Evolutionary conservation across 805 yeast genomes (phyloP), one percentile per base, ranked within the genome.

Genomic region (Starmerella vitae): DNA sequence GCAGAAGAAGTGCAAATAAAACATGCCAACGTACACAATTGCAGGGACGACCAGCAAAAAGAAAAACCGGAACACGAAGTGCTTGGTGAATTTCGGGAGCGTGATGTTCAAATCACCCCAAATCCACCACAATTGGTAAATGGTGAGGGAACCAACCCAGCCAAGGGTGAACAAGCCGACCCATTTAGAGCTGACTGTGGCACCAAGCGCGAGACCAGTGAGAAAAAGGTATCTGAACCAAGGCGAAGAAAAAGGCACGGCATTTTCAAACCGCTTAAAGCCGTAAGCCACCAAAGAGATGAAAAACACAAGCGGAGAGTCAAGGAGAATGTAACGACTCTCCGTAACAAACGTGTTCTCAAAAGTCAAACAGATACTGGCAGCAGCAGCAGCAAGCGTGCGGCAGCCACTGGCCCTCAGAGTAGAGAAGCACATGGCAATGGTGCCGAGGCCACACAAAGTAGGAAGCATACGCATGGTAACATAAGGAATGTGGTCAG

Each of bases 301-400:
- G 39, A 62, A 52, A 37, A 66, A 59, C 25, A 70, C 48, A 34
- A 68, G 50, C 1, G 70, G 66, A 9, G 71, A 49, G 42, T 70
- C 71, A 19, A 62, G 59, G 28, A 71, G 56, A 44, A 73, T 64
- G 39, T 60, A 62, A 44, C 86, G 66, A 3, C 80, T 68, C 49
- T 74, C 75, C 2, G 78, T 71, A 17, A 76, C 65, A 36, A 76
- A 53, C 5, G 85, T 70, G 55, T 73, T 76, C 53, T 84, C 94
- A 44, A 79, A 55, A 14, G 70, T 48, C 12, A 78, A 60, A 35
- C 80, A 46, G 3, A 63, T 48, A 0, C 77, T 58, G 0, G 78
- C 78, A 35, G 68, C 58, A 4, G 67, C 51, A 1, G 83, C 67
- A 10, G 72, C 64, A 0, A 50, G 8, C 8, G 72, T 59, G 25